Base-by-base conservation (phyloP, 164 flowering plant species). In the Magnolia kwangsiensis region DNA sequence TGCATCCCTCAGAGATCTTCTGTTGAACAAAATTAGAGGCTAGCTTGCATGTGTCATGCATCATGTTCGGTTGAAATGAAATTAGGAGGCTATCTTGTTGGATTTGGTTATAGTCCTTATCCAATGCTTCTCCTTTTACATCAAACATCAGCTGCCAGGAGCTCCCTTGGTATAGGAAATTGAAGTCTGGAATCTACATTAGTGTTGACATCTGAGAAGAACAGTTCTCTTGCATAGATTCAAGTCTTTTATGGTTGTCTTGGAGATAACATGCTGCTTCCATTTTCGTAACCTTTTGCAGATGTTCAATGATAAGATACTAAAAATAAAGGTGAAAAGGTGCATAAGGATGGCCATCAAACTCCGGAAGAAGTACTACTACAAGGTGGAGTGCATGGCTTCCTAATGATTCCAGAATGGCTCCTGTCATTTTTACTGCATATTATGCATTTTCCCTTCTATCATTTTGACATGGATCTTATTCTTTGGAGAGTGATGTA, bases 231-330 rank as follows among this genome's bases (percentile, higher is more conserved):
- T 68, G 50, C 50, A 19, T 31, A 68, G n/a, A 45, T 71, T n/a
- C 58, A 21, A 11, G 31, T 50, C 29, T 73, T 45, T 63, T 63
- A 20, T 67, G 63, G 59, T 50, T 9, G 77, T 29, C 29, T 50
- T 14, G 50, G 50, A 37, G 59, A 50, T 18, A 21, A 55, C 66
- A 55, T 59, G 72, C 23, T 70, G 63, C 3, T 75, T 45, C 67
- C 8, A 21, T 66, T 66, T 66, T 66, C 4, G 4, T 55, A 49
- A 37, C 69, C 58, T 72, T 59, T 82, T 79, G 84, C 91, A 94
- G 98, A 91, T 91, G 82, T 94, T 91, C 81, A 94, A 92, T 85
- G 98, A 94, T 77, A 94, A 87, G n/a, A 78, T 85, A 85, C 89
- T 94, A 64, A 88, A 87, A 84, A 91, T 94, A 69, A 88, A 84